A percentile compares a stretch with the other conserved stretches of the same genome.
phyloP scores from a whole-genome alignment of 192 early-diverging fungal species.

The Spinellus fusiger region DNA sequence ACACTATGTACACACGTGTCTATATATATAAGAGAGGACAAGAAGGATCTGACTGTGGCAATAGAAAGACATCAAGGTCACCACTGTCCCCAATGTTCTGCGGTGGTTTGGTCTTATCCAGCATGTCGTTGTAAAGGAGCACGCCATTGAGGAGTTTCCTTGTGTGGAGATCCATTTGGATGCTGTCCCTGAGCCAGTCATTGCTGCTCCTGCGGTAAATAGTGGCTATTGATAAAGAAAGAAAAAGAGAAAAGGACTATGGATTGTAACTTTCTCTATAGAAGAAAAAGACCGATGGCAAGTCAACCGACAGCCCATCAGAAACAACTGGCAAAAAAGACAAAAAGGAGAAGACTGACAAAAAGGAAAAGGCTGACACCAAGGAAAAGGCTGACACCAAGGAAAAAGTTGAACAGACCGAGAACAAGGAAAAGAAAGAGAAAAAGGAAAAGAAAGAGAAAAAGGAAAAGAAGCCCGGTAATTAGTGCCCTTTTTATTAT shows the following conservation, averaged over 20 bases:
- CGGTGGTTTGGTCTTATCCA: conserved; percentile 81
- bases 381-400: conserved; percentile 18
- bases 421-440: conserved; percentile 27
- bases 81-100: conserved; percentile 53
- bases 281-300: conserved; percentile 30
- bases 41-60: background rate
- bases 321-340: conserved; percentile 5
- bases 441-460: conserved; percentile 58
- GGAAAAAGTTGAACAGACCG: conserved; percentile 23
- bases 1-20: conserved; percentile 3
- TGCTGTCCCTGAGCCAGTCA: conserved; percentile 36
- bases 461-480: conserved; percentile 48
- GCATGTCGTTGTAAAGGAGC: conserved; percentile 47
- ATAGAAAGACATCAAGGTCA: conserved; percentile 13
- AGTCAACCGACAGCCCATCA: conserved; percentile 30
- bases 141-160: conserved; percentile 39
- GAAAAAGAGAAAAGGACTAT: background rate
- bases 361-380: conserved; percentile 22
- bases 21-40: background rate
- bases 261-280: background rate
- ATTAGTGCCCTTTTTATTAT: background rate
- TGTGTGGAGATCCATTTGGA: conserved; percentile 34
- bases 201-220: conserved; percentile 19
- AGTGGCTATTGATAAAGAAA: background rate
- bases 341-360: conserved; percentile 33